A percentile compares a stretch with the other conserved stretches of the same genome.
Conservation (phyloP, 2,329 filamentous ascomycete genomes). For the Teratosphaeria pseudoeucalypti region DNA sequence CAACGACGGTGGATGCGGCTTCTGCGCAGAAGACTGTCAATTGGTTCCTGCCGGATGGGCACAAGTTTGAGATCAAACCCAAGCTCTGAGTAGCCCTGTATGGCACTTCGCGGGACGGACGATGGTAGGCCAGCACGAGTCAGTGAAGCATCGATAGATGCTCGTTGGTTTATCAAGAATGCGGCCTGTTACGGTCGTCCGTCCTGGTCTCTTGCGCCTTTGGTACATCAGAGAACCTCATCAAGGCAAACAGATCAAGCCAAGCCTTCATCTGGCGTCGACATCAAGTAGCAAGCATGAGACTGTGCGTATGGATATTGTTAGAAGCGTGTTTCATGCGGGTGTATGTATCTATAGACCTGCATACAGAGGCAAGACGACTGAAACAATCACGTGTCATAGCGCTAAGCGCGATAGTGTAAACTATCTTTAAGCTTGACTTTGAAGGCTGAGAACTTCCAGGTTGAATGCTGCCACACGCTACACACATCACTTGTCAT, state of each 20-base stretch:
- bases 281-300: too few relatives aligned
- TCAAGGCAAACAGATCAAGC: too few relatives aligned
- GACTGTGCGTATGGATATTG: too few relatives aligned
- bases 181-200: too few relatives aligned
- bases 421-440: not conserved
- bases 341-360: not conserved
- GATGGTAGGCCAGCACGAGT: too few relatives aligned
- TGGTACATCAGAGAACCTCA: too few relatives aligned
- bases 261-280: too few relatives aligned
- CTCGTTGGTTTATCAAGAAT: too few relatives aligned
- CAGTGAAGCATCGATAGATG: too few relatives aligned
- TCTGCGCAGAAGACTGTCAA: constrained; percentile 26
- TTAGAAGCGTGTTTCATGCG: not conserved
- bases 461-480: not conserved
- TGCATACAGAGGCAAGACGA: not conserved
- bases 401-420: not conserved
- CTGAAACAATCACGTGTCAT: not conserved
- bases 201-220: too few relatives aligned
- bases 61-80: constrained; percentile 11
- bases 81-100: not conserved
- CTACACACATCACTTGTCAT: not conserved
- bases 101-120: too few relatives aligned
- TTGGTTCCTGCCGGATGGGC: constrained; percentile 23
- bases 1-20: constrained; percentile 21
- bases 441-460: not conserved